A percentile compares a stretch with the other conserved stretches of the same genome.
Conservation (phyloP, 2,329 filamentous ascomycete species). For the Myotisia sp. region DNA sequence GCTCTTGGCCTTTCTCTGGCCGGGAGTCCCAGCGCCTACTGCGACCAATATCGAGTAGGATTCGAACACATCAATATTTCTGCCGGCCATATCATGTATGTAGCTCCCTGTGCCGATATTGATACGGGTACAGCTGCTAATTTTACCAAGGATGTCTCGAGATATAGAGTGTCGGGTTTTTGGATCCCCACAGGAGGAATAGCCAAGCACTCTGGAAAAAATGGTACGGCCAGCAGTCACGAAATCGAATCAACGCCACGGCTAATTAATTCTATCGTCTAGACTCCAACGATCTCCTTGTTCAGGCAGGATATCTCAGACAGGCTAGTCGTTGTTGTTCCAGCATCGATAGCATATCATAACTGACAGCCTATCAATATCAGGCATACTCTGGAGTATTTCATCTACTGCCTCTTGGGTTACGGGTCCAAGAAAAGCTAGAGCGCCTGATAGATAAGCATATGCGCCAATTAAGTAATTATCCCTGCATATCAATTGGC, state of each 20-base stretch:
- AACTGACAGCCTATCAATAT: background rate
- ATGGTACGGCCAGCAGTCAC: constrained; percentile 14
- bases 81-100: constrained; percentile 4
- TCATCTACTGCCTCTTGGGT: constrained; percentile 74
- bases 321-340: constrained; percentile 38
- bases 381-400: constrained; percentile 81
- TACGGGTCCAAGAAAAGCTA: constrained; percentile 77
- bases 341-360: background rate
- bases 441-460: constrained; percentile 75
- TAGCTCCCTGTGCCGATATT: background rate
- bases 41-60: background rate
- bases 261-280: constrained; percentile 6
- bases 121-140: background rate
- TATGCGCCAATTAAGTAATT: constrained; percentile 59
- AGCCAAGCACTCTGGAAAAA: constrained; percentile 37
- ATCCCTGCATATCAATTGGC: background rate
- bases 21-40: background rate
- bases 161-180: constrained; percentile 53
- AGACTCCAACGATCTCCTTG: constrained; percentile 53
- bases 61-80: background rate
- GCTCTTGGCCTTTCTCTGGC: background rate
- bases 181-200: constrained; percentile 68
- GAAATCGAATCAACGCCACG: background rate
- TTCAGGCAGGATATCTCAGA: constrained; percentile 58
- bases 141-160: constrained; percentile 36